Conservation (phyloP, 768 basidiomycete species). For the Dendrothele bispora region DNA sequence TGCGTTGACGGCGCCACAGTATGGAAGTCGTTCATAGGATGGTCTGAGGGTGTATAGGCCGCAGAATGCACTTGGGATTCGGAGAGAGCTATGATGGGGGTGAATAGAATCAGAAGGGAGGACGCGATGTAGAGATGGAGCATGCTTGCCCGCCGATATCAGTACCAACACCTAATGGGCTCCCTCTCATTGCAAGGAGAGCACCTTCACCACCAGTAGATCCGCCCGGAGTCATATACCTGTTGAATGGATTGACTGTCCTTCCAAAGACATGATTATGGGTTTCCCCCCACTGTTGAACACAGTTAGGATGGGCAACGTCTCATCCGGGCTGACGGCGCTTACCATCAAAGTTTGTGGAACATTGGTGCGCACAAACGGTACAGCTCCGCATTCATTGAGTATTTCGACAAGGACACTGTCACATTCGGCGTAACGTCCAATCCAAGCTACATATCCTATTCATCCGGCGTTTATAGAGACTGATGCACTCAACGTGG, state of each 20-base stretch:
- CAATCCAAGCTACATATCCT: conserved; percentile 78
- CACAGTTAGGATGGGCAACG: not conserved
- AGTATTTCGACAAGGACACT: conserved; percentile 67
- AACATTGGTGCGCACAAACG: conserved; percentile 72
- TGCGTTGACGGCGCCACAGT: conserved; percentile 61
- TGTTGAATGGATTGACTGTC: conserved; percentile 75
- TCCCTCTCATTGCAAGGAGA: conserved; percentile 41
- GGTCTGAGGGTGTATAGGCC: conserved; percentile 74
- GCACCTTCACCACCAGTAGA: conserved; percentile 80
- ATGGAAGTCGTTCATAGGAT: conserved; percentile 74
- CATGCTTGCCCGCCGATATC: conserved; percentile 71
- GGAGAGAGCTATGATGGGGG: conserved; percentile 53
- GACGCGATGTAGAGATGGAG: not conserved
- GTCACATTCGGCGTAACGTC: conserved; percentile 55
- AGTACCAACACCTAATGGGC: conserved; percentile 36
- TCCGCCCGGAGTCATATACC: conserved; percentile 70
- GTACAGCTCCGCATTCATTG: conserved; percentile 66
- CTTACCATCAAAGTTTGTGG: conserved; percentile 79
- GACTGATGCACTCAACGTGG: not conserved
- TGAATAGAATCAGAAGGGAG: not conserved
- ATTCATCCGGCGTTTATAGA: not conserved
- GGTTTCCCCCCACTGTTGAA: conserved; percentile 69
- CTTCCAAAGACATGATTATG: conserved; percentile 79
- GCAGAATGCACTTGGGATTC: conserved; percentile 67
- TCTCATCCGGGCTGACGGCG: not conserved